phyloP scores from a whole-genome alignment of 2,329 filamentous ascomycete genomes.

The Epichloe uncinata region DNA sequence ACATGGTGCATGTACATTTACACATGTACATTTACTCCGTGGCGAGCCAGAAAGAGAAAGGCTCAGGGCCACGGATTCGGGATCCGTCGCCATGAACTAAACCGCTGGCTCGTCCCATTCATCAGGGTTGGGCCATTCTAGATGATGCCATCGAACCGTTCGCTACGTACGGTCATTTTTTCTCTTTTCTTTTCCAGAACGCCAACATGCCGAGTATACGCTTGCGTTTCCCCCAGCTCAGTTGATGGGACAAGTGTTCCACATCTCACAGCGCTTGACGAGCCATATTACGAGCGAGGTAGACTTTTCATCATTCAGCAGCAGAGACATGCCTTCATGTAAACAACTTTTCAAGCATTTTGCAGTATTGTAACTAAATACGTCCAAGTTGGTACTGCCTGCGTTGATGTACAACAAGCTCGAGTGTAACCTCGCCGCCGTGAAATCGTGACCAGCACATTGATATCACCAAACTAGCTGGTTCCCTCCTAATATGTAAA shows the following conservation, averaged over 20 bases:
- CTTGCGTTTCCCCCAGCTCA: too few species aligned
- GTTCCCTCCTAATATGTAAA: not conserved
- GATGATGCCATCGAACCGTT: not conserved
- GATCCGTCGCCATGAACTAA: not conserved
- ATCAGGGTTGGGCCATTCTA: not conserved
- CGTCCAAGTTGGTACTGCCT: too few species aligned
- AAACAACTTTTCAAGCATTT: not conserved
- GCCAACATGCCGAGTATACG: too few species aligned
- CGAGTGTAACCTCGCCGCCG: slow-evolving; percentile 9
- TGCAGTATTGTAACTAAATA: slow-evolving; percentile 2
- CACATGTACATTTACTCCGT: too few species aligned
- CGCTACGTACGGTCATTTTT: too few species aligned
- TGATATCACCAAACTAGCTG: slow-evolving; percentile 10
- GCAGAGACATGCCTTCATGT: not conserved
- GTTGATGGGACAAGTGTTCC: too few species aligned
- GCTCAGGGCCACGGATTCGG: not conserved
- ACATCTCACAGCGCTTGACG: too few species aligned
- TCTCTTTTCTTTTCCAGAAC: too few species aligned
- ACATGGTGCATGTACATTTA: too few species aligned
- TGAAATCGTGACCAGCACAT: slow-evolving; percentile 20
- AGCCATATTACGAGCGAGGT: too few species aligned
- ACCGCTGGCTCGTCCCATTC: not conserved
- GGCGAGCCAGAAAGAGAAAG: too few species aligned
- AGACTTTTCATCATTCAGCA: not conserved
- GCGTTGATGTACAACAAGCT: too few species aligned